Evolutionary conservation across 352 stramenopile genomes (phyloP).

Genomic region (Hyaloperonospora brassicae): DNA sequence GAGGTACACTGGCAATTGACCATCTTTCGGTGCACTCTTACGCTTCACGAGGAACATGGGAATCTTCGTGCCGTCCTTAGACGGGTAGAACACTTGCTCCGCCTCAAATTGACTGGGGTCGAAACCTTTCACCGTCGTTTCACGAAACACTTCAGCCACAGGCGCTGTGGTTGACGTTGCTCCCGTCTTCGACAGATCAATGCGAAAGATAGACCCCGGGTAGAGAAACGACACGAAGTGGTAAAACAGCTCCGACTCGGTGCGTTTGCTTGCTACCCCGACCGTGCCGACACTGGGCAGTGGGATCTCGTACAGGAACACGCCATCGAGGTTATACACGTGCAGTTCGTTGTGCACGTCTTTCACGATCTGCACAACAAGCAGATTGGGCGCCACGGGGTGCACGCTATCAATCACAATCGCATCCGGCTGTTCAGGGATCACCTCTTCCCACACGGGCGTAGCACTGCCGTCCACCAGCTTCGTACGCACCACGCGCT

Average conservation of each 20-base stretch:
- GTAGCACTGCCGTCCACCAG: conserved; percentile 20
- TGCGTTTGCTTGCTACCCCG: conserved; percentile 56
- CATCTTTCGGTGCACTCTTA: conserved; percentile 67
- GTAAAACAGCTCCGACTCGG: conserved; percentile 82
- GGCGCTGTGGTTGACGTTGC: conserved; percentile 13
- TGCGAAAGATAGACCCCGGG: conserved; percentile 68
- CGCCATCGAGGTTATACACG: conserved; percentile 66
- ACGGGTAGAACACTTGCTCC: conserved; percentile 84
- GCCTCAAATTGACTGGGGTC: conserved; percentile 73
- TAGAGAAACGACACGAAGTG: conserved; percentile 86
- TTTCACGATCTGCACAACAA: conserved; percentile 76
- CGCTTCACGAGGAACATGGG: conserved; percentile 93
- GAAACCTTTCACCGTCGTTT: conserved; percentile 82
- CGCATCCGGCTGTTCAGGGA: conserved; percentile 61
- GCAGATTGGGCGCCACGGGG: conserved; percentile 50
- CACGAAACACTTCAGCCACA: conserved; percentile 46
- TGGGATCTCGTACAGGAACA: conserved; percentile 67
- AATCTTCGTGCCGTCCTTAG: conserved; percentile 91
- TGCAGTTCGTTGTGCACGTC: conserved; percentile 76
- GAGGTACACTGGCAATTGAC: conserved; percentile 85
- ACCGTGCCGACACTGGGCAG: conserved; percentile 65
- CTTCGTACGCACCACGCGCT: conserved; percentile 64
- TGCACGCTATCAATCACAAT: conserved; percentile 73
- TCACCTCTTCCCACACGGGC: conserved; percentile 66
- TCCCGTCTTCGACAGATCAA: conserved; percentile 39